phyloP scores from a whole-genome alignment of 768 basidiomycete genomes.

The Panaeolus cyanescens region DNA sequence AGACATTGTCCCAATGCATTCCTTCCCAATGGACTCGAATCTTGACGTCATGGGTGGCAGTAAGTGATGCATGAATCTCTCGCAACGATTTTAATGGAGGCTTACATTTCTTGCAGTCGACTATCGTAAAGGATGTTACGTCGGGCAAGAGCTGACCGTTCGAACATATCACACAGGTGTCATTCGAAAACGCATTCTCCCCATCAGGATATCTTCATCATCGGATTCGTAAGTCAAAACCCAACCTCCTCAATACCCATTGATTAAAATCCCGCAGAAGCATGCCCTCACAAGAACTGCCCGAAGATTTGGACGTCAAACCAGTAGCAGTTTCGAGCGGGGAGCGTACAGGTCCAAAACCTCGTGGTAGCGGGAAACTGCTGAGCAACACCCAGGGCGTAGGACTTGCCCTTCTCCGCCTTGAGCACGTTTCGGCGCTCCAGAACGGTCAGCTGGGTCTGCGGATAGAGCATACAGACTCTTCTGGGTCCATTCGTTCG shows the following conservation, averaged over 20 bases:
- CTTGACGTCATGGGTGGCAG: conserved; percentile 93
- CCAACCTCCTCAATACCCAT: not conserved
- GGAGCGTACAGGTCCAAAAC: conserved; percentile 42
- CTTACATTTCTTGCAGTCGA: conserved; percentile 56
- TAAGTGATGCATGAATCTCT: conserved; percentile 41
- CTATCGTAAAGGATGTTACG: conserved; percentile 97
- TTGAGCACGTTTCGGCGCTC: conserved; percentile 69
- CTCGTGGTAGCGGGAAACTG: conserved; percentile 76
- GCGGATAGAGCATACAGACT: conserved; percentile 36
- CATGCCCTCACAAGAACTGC: conserved; percentile 19
- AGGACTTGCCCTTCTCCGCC: conserved; percentile 78
- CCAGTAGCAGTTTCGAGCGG: conserved; percentile 15
- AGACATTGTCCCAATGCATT: conserved; percentile 76
- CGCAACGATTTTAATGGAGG: conserved; percentile 3
- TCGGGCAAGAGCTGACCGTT: conserved; percentile 96
- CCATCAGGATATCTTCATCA: conserved; percentile 59
- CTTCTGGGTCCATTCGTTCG: conserved; percentile 20
- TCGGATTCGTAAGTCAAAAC: conserved; percentile 31
- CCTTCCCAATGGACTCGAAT: conserved; percentile 94
- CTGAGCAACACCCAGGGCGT: conserved; percentile 59
- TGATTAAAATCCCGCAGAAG: conserved; percentile 10
- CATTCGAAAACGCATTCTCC: conserved; percentile 86
- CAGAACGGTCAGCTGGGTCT: conserved; percentile 48
- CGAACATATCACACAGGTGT: conserved; percentile 95
- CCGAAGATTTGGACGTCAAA: conserved; percentile 39